A percentile compares a stretch with the other conserved stretches of the same genome.
Evolutionary conservation across 129 eudicot species (phyloP).

Genomic region (Flaveria sonorensis): DNA sequence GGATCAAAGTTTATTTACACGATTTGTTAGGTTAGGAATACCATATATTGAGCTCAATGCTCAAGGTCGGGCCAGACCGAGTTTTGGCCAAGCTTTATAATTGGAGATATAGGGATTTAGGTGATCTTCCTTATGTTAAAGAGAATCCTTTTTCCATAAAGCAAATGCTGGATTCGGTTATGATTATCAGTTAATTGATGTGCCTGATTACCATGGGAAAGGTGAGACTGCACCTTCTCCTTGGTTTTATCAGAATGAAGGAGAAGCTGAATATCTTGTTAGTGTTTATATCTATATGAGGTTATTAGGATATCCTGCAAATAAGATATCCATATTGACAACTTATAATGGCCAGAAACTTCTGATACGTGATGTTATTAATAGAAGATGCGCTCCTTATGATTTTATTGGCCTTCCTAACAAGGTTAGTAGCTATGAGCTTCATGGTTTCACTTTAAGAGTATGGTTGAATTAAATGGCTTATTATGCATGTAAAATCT

Average conservation of each 20-base stretch:
- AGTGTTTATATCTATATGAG: conserved; percentile 94
- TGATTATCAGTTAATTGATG: conserved; percentile 93
- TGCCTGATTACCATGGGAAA: conserved; percentile 89
- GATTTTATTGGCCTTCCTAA: conserved; percentile 80
- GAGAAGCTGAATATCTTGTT: conserved; percentile 95
- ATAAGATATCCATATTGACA: conserved; percentile 88
- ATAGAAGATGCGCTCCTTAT: conserved; percentile 74
- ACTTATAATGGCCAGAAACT: conserved; percentile 98
- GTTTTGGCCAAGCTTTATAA: conserved; percentile 90
- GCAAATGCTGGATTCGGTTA: conserved; percentile 87
- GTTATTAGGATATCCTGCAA: conserved; percentile 90
- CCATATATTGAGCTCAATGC: conserved; percentile 97
- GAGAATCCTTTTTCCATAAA: conserved; percentile 64
- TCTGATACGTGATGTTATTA: conserved; percentile 90
- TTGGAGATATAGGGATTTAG: conserved; percentile 91
- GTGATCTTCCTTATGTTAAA: conserved; percentile 79
- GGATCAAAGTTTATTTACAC: conserved; percentile 95
- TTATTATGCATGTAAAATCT: background rate
- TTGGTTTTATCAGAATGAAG: conserved; percentile 97
- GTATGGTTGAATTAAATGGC: background rate
- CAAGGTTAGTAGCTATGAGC: conserved; percentile 56
- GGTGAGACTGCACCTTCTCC: conserved; percentile 98
- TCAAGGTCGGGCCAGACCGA: conserved; percentile 97
- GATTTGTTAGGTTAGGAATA: conserved; percentile 92
- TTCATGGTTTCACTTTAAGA: background rate